A percentile compares a stretch with the other conserved stretches of the same genome.
These are phyloP conservation scores for Holtermannia corniformis DNA, from an alignment of 768 basidiomycete genomes.

Conservation along the genomic window DNA sequence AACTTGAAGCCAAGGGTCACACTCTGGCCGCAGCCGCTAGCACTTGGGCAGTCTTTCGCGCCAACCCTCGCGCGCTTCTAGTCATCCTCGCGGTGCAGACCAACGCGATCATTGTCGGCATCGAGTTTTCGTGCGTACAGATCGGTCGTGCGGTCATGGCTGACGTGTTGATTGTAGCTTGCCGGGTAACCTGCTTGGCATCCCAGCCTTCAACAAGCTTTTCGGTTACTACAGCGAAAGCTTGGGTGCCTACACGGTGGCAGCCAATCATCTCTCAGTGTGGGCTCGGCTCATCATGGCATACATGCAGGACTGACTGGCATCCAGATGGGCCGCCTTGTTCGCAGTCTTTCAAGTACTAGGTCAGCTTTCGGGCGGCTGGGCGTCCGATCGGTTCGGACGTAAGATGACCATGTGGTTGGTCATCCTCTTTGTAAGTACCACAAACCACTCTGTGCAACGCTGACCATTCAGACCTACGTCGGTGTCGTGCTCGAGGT, in stretches of 20 bases:
- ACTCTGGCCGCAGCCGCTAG: slow-evolving; percentile 1
- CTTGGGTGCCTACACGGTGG: not conserved
- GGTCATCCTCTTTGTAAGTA: slow-evolving; percentile 1
- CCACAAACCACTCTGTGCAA: not conserved
- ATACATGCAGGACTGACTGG: not conserved
- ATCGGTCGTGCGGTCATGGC: not conserved
- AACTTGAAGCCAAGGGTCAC: not conserved
- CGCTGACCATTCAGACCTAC: slow-evolving; percentile 4
- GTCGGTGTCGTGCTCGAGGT: slow-evolving; percentile 15
- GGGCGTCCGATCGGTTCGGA: not conserved
- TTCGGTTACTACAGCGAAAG: not conserved
- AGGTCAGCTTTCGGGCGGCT: not conserved
- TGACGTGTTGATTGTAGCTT: not conserved
- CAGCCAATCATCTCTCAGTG: not conserved
- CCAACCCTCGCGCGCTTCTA: slow-evolving; percentile 1
- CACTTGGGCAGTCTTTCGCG: slow-evolving; percentile 7
- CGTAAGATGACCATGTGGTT: not conserved
- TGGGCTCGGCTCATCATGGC: no score
- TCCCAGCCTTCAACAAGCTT: not conserved
- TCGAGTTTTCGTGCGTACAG: not conserved
- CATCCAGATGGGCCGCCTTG: not conserved
- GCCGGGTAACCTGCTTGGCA: not conserved
- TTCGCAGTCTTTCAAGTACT: not conserved
- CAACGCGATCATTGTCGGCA: slow-evolving; percentile 3
- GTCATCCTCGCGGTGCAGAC: slow-evolving; percentile 10